These are phyloP conservation scores for Lactarius vividus DNA, from an alignment of 768 basidiomycete genomes.

Conservation along the genomic window DNA sequence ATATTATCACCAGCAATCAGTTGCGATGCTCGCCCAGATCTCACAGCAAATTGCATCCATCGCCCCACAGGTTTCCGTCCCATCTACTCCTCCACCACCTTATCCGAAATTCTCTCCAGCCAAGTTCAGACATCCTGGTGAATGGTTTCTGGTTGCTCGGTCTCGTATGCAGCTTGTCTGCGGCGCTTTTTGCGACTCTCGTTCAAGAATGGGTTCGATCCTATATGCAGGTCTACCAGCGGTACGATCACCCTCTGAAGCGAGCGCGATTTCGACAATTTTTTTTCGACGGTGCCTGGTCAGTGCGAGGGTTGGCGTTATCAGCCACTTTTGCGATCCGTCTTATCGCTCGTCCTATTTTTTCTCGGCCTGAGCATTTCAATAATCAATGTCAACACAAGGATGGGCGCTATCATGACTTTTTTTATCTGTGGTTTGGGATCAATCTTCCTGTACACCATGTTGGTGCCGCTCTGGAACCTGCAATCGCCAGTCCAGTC, in stretches of 20 bases:
- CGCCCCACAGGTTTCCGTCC: background rate
- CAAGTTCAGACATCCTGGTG: background rate
- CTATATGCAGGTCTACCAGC: background rate
- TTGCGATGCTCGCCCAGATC: background rate
- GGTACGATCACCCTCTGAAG: background rate
- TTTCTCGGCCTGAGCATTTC: background rate
- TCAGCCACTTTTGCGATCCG: background rate
- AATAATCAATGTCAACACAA: background rate
- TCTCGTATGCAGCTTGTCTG: background rate
- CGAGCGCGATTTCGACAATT: background rate
- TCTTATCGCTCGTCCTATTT: background rate
- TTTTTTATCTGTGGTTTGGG: background rate
- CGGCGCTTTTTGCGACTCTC: background rate
- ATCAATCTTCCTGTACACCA: background rate
- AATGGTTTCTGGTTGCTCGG: background rate
- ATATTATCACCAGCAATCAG: background rate
- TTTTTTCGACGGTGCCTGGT: background rate
- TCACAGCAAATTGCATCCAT: background rate
- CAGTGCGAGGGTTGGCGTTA: background rate
- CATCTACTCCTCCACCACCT: background rate
- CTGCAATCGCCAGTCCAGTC: background rate
- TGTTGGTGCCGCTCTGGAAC: fast-evolving
- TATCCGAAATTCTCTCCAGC: background rate
- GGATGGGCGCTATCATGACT: background rate
- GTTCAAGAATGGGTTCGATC: background rate